Base-by-base conservation (phyloP, 768 basidiomycete species). In the Rhizopogon sp. region DNA sequence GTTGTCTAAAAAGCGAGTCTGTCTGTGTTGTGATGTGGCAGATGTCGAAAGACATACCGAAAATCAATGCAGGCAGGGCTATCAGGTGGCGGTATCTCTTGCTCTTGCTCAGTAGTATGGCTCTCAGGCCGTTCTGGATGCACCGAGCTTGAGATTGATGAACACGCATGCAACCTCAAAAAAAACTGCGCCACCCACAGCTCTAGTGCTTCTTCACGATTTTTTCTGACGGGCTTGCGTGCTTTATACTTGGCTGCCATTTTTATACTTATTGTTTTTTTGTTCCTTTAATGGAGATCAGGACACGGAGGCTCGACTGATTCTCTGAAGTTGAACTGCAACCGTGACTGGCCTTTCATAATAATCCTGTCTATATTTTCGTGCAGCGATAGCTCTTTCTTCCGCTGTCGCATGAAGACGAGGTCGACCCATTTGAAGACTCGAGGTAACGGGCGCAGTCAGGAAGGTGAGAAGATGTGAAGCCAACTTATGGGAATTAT, bases 321-420 rank as follows among this genome's bases (percentile, higher is more conserved):
- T 5, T 22, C 31, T 33, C 2, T 35, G 29, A 20, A 35, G 35
- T 35, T 35, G 35, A 35, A 35, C 35, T 10, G 10, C 4, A 25
- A 25, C 25, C 25, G 35, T 11, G 25, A 49, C 8, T 37, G 20
- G 0, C 46, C 46, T 49, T 35, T 49, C 46, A 22, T 49, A 49
- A 35, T 49, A 49, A 22, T 49, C 46, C 14, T 49, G 46, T 49
- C 46, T 49, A 35, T 49, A 49, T 35, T 49, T 49, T 49, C 46
- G 46, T 5, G 46, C 46, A 16, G 46, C 46, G 35, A 7, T 2
- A 5, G 33, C 46, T 37, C 46, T 49, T 49, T 49, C 33, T 49
- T 49, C 33, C 2, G 46, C 46, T 1, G 46, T 49, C 9, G 46
- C 46, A 49, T 49, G 46, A 37, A 49, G 46, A 5, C 46, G 46